These are phyloP conservation scores for Harringtonia lauricola DNA, from an alignment of 2,329 filamentous ascomycete genomes.

Conservation along the genomic window DNA sequence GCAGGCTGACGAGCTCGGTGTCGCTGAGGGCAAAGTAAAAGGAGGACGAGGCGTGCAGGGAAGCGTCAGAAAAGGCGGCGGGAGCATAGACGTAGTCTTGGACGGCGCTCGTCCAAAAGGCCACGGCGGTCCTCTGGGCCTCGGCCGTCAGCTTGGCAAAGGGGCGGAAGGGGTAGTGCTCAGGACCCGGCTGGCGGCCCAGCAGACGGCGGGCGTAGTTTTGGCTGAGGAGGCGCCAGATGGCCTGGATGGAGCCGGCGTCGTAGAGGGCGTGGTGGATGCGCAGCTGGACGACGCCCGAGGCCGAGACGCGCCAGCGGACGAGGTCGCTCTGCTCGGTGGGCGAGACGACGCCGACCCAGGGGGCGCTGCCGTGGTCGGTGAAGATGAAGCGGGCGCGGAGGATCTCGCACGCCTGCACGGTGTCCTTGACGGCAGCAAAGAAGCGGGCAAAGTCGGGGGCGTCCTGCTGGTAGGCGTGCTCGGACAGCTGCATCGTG, in stretches of 20 bases:
- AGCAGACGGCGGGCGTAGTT: constrained; percentile 6
- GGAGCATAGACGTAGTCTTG: neutral
- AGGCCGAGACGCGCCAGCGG: constrained; percentile 5
- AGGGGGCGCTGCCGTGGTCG: constrained; percentile 11
- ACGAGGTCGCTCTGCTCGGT: constrained; percentile 12
- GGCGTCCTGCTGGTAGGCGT: constrained; percentile 9
- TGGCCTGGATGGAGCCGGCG: constrained; percentile 10
- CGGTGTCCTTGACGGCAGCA: constrained; percentile 12
- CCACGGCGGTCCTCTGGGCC: neutral
- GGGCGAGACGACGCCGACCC: constrained; percentile 15
- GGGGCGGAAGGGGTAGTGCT: neutral
- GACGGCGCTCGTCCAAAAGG: neutral
- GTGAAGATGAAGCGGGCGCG: constrained; percentile 15
- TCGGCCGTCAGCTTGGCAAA: neutral
- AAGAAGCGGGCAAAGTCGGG: constrained; percentile 9
- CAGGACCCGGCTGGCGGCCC: neutral
- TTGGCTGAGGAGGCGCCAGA: constrained; percentile 11
- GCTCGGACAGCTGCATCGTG: constrained; percentile 11
- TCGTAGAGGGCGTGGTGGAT: constrained; percentile 16
- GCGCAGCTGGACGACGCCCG: constrained; percentile 8
- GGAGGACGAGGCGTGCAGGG: constrained; percentile 5
- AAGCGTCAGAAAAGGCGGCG: neutral
- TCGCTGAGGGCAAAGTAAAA: constrained; percentile 7
- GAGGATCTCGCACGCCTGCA: constrained; percentile 15
- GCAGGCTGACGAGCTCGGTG: constrained; percentile 4